A percentile compares a stretch with the other conserved stretches of the same genome.
phyloP scores from a whole-genome alignment of 768 basidiomycete species.

The Hericium erinaceus region DNA sequence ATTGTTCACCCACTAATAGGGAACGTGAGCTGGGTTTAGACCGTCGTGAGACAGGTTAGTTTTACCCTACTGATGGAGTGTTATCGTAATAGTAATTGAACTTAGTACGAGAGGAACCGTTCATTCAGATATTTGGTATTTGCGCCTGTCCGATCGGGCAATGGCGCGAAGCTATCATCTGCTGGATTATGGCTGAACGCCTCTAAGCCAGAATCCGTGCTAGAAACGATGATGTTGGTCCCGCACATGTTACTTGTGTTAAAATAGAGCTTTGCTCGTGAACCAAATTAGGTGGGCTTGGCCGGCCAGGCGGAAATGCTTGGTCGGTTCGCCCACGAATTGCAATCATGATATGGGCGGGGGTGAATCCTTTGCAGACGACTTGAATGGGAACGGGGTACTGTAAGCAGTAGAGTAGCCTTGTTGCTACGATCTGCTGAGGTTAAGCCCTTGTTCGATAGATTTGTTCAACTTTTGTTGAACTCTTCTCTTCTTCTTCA shows the following conservation, averaged over 20 bases:
- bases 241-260: constrained; percentile 56
- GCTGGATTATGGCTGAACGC: constrained; percentile 81
- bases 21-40: constrained; percentile 78
- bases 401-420: constrained; percentile 73
- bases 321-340: constrained; percentile 42
- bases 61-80: constrained; percentile 77
- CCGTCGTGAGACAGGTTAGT: constrained; percentile 81
- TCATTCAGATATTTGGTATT: constrained; percentile 80
- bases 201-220: constrained; percentile 79
- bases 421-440: constrained; percentile 73
- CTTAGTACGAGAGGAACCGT: constrained; percentile 79
- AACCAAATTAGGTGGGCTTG: constrained; percentile 52
- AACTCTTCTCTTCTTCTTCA: constrained; percentile 30
- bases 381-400: constrained; percentile 69
- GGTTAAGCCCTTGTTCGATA: constrained; percentile 66
- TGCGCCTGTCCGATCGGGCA: constrained; percentile 72
- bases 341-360: constrained; percentile 57
- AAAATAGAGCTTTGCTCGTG: constrained; percentile 63
- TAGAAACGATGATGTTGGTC: constrained; percentile 65
- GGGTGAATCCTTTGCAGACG: constrained; percentile 73
- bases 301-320: constrained; percentile 44
- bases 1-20: constrained; percentile 78
- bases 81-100: constrained; percentile 70
- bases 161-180: constrained; percentile 74
- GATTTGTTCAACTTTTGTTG: constrained; percentile 51